These are phyloP conservation scores for Cryptococcus maquisensis DNA, from an alignment of 1,284 basidiomycete species.

Conservation along the genomic window DNA sequence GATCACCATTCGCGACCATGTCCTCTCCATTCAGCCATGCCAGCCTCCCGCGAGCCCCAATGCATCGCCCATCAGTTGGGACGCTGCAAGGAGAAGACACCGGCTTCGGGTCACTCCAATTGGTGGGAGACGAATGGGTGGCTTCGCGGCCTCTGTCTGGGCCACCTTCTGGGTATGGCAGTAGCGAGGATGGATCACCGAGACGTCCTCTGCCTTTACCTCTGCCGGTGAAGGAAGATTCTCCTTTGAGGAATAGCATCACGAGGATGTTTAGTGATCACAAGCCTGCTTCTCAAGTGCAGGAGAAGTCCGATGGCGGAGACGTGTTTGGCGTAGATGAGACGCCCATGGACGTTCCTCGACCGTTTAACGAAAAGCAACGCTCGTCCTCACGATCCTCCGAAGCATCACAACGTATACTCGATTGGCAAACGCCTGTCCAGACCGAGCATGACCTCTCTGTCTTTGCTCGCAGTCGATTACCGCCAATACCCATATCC, in stretches of 20 bases:
- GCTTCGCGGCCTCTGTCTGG: slow-evolving; percentile 5
- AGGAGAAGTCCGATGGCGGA: too few species aligned
- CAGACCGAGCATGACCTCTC: slow-evolving; percentile 21
- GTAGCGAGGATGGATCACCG: too few species aligned
- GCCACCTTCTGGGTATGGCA: too few species aligned
- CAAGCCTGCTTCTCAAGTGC: too few species aligned
- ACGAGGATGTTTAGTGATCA: slow-evolving; percentile 17
- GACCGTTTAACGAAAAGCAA: too few species aligned
- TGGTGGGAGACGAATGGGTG: slow-evolving; percentile 43
- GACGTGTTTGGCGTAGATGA: too few species aligned
- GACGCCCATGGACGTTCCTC: too few species aligned
- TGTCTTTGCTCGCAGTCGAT: slow-evolving; percentile 21
- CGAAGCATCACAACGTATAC: slow-evolving; percentile 18
- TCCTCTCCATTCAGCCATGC: slow-evolving; percentile 1
- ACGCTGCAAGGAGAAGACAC: slow-evolving; percentile 1
- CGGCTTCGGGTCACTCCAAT: slow-evolving; percentile 16
- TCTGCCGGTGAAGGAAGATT: not conserved
- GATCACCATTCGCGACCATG: slow-evolving; percentile 7
- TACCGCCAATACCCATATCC: slow-evolving; percentile 1
- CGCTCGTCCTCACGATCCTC: not conserved
- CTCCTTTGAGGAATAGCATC: slow-evolving; percentile 11
- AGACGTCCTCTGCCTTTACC: too few species aligned
- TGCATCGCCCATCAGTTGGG: slow-evolving; percentile 14
- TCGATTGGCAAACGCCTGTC: slow-evolving; percentile 32
- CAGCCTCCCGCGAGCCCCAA: not conserved